Evolutionary conservation across 139 green algal species (phyloP).

Genomic region (Helicosporidium sp.): DNA sequence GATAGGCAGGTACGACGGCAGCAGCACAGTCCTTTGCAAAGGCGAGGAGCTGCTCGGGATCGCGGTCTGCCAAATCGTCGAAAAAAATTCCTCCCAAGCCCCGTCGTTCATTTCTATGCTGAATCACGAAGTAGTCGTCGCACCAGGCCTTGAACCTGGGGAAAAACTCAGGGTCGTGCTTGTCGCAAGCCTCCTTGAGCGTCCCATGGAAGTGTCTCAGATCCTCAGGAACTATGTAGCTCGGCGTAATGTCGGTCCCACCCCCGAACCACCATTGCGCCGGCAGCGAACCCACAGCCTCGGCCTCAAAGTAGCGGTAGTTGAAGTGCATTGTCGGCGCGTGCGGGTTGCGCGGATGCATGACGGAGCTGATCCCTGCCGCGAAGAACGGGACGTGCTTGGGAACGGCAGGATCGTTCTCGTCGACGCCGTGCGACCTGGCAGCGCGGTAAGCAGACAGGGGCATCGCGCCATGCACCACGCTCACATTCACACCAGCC

Average conservation of each 20-base stretch:
- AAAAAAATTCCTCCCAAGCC: slow-evolving; percentile 96
- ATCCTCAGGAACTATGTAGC: slow-evolving; percentile 82
- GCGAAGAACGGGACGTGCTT: slow-evolving; percentile 95
- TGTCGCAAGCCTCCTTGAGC: slow-evolving; percentile 85
- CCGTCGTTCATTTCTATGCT: slow-evolving; percentile 66
- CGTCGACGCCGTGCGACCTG: slow-evolving; percentile 23
- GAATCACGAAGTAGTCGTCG: slow-evolving; percentile 98
- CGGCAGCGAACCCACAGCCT: slow-evolving; percentile 77
- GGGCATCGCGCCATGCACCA: slow-evolving; percentile 96
- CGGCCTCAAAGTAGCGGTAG: slow-evolving; percentile 98
- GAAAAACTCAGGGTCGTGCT: slow-evolving; percentile 84
- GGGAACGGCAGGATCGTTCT: too few species aligned
- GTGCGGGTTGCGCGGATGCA: slow-evolving; percentile 93
- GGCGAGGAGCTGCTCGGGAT: slow-evolving; percentile 42
- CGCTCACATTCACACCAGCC: slow-evolving; percentile 39
- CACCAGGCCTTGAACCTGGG: slow-evolving; percentile 80
- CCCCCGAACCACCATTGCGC: slow-evolving; percentile 98
- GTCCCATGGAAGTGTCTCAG: slow-evolving; percentile 91
- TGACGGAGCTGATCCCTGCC: slow-evolving; percentile 84
- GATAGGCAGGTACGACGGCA: slow-evolving; percentile 59
- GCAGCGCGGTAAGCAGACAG: slow-evolving; percentile 85
- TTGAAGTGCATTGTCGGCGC: slow-evolving; percentile 99
- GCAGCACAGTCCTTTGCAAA: slow-evolving; percentile 66
- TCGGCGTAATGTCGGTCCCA: slow-evolving; percentile 94
- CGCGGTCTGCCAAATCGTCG: slow-evolving; percentile 81